These are phyloP conservation scores for Aureobasidium sp. DNA, from an alignment of 2,329 filamentous ascomycete species.

Conservation along the genomic window DNA sequence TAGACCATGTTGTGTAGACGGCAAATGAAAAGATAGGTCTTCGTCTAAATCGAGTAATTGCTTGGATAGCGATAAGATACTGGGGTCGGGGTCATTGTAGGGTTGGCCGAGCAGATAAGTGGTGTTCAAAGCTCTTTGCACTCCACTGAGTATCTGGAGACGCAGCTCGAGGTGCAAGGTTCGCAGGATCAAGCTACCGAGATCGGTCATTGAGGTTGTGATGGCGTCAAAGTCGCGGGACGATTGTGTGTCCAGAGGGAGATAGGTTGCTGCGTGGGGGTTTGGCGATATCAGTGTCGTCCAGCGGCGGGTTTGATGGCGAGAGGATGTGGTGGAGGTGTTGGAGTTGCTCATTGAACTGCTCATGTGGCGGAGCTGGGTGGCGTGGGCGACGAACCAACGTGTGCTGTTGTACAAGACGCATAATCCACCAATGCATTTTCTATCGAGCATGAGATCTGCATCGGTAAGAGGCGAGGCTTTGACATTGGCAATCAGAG, in stretches of 20 bases:
- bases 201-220: conserved; percentile 70
- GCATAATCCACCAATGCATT: conserved; percentile 76
- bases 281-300: conserved; percentile 60
- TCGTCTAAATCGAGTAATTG: conserved; percentile 84
- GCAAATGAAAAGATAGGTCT: conserved; percentile 64
- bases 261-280: conserved; percentile 59
- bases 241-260: conserved; percentile 81
- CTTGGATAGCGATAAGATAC: conserved; percentile 74
- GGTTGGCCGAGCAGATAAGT: conserved; percentile 55
- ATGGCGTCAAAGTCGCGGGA: conserved; percentile 84
- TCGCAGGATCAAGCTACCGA: conserved; percentile 69
- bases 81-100: conserved; percentile 67
- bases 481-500: conserved; percentile 45
- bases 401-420: conserved; percentile 96
- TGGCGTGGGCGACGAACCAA: conserved; percentile 81
- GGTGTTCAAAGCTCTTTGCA: conserved; percentile 47
- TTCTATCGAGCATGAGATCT: conserved; percentile 83
- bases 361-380: conserved; percentile 76
- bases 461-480: conserved; percentile 60
- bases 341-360: conserved; percentile 60
- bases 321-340: conserved; percentile 33
- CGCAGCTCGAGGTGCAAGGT: conserved; percentile 86
- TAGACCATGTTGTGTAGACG: conserved; percentile 59
- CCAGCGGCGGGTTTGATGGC: conserved; percentile 65
- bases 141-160: conserved; percentile 73